Conservation (phyloP, 352 stramenopile genomes). For the Thalassiosira sp. region DNA sequence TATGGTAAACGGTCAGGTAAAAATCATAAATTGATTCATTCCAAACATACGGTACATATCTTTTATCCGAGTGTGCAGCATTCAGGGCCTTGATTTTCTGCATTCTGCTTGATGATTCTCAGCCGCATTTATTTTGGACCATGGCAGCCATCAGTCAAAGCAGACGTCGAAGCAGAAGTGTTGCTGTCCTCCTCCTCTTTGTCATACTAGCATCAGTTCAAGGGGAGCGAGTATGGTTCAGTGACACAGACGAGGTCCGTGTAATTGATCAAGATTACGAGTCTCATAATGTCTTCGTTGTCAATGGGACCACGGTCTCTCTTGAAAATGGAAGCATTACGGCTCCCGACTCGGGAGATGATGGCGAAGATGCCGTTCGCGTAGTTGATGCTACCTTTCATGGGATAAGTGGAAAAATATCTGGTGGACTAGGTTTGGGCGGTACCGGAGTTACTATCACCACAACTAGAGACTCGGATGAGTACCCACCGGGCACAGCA, state of each 20-base stretch:
- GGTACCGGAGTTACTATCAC: slow-evolving; percentile 32
- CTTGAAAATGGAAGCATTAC: slow-evolving; percentile 12
- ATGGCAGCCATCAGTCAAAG: background rate
- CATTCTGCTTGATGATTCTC: too few relatives aligned
- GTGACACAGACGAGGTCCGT: background rate
- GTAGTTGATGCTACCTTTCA: slow-evolving; percentile 27
- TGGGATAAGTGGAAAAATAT: slow-evolving; percentile 5
- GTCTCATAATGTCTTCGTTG: slow-evolving; percentile 17
- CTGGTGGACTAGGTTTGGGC: slow-evolving; percentile 13
- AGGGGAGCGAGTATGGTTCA: slow-evolving; percentile 11
- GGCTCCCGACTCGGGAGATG: slow-evolving; percentile 1
- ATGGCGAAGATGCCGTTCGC: slow-evolving; percentile 21
- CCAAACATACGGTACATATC: too few relatives aligned
- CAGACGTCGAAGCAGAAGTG: too few relatives aligned
- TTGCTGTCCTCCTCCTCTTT: background rate
- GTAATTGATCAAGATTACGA: slow-evolving; percentile 15
- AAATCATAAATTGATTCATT: too few relatives aligned
- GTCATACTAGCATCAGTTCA: background rate
- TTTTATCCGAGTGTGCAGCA: too few relatives aligned
- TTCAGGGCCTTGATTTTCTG: too few relatives aligned
- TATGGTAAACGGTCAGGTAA: too few relatives aligned
- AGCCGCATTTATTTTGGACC: too few relatives aligned
- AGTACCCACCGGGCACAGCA: slow-evolving; percentile 3
- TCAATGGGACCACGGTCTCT: slow-evolving; percentile 15
- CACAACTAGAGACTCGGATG: slow-evolving; percentile 17